phyloP scores from a whole-genome alignment of 2,329 filamentous ascomycete species.

The Diaporthe sp. region DNA sequence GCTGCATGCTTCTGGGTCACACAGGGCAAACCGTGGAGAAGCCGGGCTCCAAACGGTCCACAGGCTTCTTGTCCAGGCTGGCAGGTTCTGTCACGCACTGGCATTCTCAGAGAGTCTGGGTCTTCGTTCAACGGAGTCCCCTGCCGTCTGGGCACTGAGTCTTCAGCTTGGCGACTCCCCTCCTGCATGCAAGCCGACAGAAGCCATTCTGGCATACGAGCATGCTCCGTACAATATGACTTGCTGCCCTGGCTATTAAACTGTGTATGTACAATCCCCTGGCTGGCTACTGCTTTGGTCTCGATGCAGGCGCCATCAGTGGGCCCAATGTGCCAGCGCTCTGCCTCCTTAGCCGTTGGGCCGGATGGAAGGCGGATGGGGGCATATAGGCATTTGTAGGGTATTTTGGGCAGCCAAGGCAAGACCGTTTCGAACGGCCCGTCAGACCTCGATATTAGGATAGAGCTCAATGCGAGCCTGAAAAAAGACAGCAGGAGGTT shows the following conservation, averaged over 20 bases:
- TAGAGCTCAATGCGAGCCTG: not conserved
- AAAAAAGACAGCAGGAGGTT: not conserved
- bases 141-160: slow-evolving; percentile 25
- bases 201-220: slow-evolving; percentile 4
- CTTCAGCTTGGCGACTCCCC: slow-evolving; percentile 12
- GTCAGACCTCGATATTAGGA: slow-evolving; percentile 21
- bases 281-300: slow-evolving; percentile 22
- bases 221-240: slow-evolving; percentile 5
- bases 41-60: slow-evolving; percentile 8
- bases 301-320: slow-evolving; percentile 6
- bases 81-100: not conserved
- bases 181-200: not conserved
- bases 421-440: slow-evolving; percentile 20
- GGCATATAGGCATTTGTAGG: not conserved
- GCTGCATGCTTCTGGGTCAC: slow-evolving; percentile 17
- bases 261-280: slow-evolving; percentile 8
- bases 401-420: slow-evolving; percentile 1
- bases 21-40: slow-evolving; percentile 17
- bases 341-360: slow-evolving; percentile 5
- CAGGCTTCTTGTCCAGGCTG: slow-evolving; percentile 1
- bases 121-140: slow-evolving; percentile 6
- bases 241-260: not conserved
- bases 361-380: not conserved
- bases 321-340: not conserved
- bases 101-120: not conserved